Evolutionary conservation across 1,139 yeast species (phyloP).

Genomic region (Magnusiomyces suaveolens): DNA sequence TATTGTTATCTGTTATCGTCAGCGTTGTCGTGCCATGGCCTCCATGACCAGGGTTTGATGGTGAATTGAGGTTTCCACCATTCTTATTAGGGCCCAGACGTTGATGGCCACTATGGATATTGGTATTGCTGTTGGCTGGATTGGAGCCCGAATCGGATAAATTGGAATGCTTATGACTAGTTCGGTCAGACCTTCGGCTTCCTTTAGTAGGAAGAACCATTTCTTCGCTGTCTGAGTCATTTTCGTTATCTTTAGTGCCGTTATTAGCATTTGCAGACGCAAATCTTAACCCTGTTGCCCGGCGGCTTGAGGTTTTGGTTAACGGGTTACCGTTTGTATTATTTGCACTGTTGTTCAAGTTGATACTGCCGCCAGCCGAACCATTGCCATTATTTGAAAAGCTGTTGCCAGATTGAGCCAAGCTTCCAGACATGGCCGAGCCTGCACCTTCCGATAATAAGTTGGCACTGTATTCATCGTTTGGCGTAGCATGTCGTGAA

Average conservation of each 20-base stretch:
- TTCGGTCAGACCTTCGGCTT: background rate
- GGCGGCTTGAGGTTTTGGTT: background rate
- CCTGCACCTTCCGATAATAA: slow-evolving; percentile 7
- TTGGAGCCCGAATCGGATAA: background rate
- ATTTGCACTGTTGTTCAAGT: background rate
- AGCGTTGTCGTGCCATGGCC: background rate
- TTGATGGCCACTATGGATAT: background rate
- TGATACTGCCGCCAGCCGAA: too few relatives aligned
- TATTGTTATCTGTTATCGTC: background rate
- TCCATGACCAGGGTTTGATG: too few relatives aligned
- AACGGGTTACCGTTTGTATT: background rate
- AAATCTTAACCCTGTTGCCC: background rate
- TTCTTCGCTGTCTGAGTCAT: background rate
- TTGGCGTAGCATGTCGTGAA: slow-evolving; percentile 8
- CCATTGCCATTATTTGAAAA: background rate
- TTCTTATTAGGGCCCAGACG: background rate
- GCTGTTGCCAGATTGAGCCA: background rate
- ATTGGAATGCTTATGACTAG: background rate
- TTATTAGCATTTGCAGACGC: background rate
- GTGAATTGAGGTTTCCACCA: background rate
- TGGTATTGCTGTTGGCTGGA: background rate
- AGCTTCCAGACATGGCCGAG: background rate
- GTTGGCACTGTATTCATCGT: slow-evolving; percentile 7
- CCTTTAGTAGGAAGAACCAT: background rate
- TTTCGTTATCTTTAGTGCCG: background rate